Evolutionary conservation across 345 rosid species (phyloP), one percentile per base, ranked within the genome.

Genomic region (Erysimum cheiranthoides): DNA sequence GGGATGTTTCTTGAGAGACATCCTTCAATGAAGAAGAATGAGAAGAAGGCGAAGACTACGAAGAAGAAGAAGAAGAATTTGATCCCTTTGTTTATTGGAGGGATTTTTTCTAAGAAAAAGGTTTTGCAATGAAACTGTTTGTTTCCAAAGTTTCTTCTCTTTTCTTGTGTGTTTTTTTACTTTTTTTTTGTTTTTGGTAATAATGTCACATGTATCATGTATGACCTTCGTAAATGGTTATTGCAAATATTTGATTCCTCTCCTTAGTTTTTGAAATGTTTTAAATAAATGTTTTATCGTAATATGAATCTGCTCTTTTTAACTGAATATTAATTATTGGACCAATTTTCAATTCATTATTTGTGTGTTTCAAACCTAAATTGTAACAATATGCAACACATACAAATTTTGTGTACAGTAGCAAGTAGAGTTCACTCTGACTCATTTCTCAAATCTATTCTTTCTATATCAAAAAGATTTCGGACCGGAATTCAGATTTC

Each of bases 21-120:
- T 59, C 87, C 89, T 80, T 90, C 96, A 12, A 79, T 90, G 61
- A 84, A 83, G 47, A 70, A 38, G 67, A 77, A 64, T 18, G 76
- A 77, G 67, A 64, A 43, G 53, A 70, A 16, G 59, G 50, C 28
- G 43, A 83, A 74, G 80, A 40, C 5, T 0, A 27, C 7, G 16
- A 71, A 46, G 73, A 83, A 70, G 78, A 88, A 85, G 89, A 92
- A 90, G 85, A 88, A 87, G 79, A 85, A 85, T 10, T 57, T 89
- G 81, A 74, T 92, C 5, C 88, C 94, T 25, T 78, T 90, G 38
- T 81, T 92, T 75, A 80, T 90, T 72, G 90, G 90, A 68, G 86
- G 85, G 35, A 77, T 92, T 30, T 90, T 92, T 81, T 82, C 86
- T 2, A 90, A 74, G 90, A 92, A 80, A 71, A 84, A 83, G 82